Evolutionary conservation across 2,329 filamentous ascomycete genomes (phyloP).

Genomic region (Penicillium sp.): DNA sequence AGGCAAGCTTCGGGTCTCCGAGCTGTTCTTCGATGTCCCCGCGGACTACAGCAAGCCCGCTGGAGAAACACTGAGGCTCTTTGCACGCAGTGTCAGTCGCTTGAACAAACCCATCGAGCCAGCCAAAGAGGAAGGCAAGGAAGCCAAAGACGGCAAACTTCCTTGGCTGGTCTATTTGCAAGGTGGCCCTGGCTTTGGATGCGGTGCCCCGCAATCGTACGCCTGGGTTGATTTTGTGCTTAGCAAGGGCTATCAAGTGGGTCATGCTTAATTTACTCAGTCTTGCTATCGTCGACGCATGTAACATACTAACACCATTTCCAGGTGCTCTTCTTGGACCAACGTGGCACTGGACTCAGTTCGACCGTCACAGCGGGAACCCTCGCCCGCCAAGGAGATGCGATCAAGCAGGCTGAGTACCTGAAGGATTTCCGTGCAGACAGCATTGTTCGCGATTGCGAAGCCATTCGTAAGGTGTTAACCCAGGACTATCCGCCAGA

Average conservation of each 20-base stretch:
- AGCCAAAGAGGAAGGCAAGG: slow-evolving; percentile 45
- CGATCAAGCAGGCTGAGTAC: slow-evolving; percentile 70
- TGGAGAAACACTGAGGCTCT: slow-evolving; percentile 64
- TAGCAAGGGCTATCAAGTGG: slow-evolving; percentile 74
- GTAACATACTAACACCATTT: not conserved
- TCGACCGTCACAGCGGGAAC: slow-evolving; percentile 72
- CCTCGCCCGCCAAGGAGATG: slow-evolving; percentile 61
- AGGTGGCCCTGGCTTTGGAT: slow-evolving; percentile 80
- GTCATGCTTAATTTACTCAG: slow-evolving; percentile 1
- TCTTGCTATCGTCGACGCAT: not conserved
- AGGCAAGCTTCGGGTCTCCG: slow-evolving; percentile 73
- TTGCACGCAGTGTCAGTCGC: slow-evolving; percentile 69
- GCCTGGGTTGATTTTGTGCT: slow-evolving; percentile 68
- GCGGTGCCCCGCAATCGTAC: slow-evolving; percentile 68
- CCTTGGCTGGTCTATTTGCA: slow-evolving; percentile 71
- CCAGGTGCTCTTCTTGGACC: slow-evolving; percentile 72
- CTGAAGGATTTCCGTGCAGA: slow-evolving; percentile 83
- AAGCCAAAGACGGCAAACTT: slow-evolving; percentile 37
- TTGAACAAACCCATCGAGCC: slow-evolving; percentile 49
- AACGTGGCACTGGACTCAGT: slow-evolving; percentile 82
- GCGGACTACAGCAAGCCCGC: slow-evolving; percentile 66
- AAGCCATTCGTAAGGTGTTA: slow-evolving; percentile 74
- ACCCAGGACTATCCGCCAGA: slow-evolving; percentile 65
- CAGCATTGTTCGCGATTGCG: slow-evolving; percentile 82
- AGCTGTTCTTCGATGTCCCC: slow-evolving; percentile 83